Percentiles rank a stretch among this genome's conserved stretches.
Conservation (phyloP, 1,139 yeast genomes). For the Debaryomycetaceae sp. region DNA sequence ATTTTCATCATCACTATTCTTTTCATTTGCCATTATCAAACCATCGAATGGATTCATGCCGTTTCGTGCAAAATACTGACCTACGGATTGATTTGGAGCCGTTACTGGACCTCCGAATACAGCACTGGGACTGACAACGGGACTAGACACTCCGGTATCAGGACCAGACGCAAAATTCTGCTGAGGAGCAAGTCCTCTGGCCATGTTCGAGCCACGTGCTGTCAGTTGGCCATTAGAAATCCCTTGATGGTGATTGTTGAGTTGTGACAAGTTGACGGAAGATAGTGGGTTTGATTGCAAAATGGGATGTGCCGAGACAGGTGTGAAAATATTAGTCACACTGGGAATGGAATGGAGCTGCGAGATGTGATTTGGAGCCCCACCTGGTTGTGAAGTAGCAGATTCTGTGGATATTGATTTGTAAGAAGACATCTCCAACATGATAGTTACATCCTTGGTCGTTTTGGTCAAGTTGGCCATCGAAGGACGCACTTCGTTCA, state of each 20-base stretch:
- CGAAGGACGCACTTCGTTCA: slow-evolving; percentile 77
- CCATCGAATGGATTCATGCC: slow-evolving; percentile 45
- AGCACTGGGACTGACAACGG: slow-evolving; percentile 5
- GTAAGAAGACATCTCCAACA: slow-evolving; percentile 57
- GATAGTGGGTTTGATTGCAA: slow-evolving; percentile 17
- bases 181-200: slow-evolving; percentile 1
- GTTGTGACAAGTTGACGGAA: slow-evolving; percentile 16
- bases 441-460: slow-evolving; percentile 84
- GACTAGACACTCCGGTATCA: slow-evolving; percentile 10
- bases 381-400: slow-evolving; percentile 5
- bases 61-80: slow-evolving; percentile 34
- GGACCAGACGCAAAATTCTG: slow-evolving; percentile 11
- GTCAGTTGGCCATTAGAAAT: slow-evolving; percentile 15
- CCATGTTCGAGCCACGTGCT: slow-evolving; percentile 15
- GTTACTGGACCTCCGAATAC: slow-evolving; percentile 19
- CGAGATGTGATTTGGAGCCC: slow-evolving; percentile 18
- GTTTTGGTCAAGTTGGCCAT: slow-evolving; percentile 81
- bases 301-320: slow-evolving; percentile 27
- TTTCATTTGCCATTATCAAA: slow-evolving; percentile 19
- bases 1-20: neutral
- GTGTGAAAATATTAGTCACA: slow-evolving; percentile 34
- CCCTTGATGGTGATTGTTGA: slow-evolving; percentile 6
- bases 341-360: slow-evolving; percentile 28
- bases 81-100: slow-evolving; percentile 35
- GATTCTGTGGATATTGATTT: slow-evolving; percentile 31